Evolutionary conservation across 1,139 yeast genomes (phyloP), one percentile per base, ranked within the genome.

Genomic region (Yamadazyma oceani): DNA sequence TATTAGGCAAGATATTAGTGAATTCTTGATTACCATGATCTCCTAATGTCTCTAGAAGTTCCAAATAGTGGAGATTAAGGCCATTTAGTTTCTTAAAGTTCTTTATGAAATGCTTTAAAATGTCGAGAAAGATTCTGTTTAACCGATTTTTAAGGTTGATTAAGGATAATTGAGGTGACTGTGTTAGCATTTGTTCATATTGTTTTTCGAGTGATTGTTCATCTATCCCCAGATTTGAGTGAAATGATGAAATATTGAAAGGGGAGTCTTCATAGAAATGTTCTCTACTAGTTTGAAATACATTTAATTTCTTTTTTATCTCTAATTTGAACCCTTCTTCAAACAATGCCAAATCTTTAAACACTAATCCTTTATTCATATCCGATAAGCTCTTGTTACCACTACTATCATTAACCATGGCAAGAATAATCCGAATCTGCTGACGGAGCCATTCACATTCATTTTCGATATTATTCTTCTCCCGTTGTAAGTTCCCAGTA

Each of bases 391-490:
- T 40, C 13, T 51, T 53, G 2, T 54, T 61, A 0, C 75, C 75
- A 11, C 47, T 47, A 17, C 40, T 44, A 39, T 72, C 78, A 41
- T 68, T 60, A 3, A 69, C 50, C 66, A 71, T 67, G 3, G 73
- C 67, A 19, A 70, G 51, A 3, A 71, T 67, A 5, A 69, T 54
- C 31, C 61, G 52, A 21, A 70, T 63, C 42, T 71, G 76, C 45
- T 71, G 75, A 36, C 75, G 50, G 38, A 71, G 54, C 76, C 77
- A 71, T 37, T 69, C 75, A 50, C 75, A 69, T 44, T 72, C 78
- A 40, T 62, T 66, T 36, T 63, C 69, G 3, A 71, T 66, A 40
- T 54, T 64, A 25, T 45, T 54, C 51, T 64, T 67, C 44, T 72
- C 75, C 41, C 74, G 53, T 30, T 57, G 59, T 15, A 70, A 51